These are phyloP conservation scores for Xerocomus nothofagi DNA, from an alignment of 1,284 basidiomycete genomes.

Conservation along the genomic window DNA sequence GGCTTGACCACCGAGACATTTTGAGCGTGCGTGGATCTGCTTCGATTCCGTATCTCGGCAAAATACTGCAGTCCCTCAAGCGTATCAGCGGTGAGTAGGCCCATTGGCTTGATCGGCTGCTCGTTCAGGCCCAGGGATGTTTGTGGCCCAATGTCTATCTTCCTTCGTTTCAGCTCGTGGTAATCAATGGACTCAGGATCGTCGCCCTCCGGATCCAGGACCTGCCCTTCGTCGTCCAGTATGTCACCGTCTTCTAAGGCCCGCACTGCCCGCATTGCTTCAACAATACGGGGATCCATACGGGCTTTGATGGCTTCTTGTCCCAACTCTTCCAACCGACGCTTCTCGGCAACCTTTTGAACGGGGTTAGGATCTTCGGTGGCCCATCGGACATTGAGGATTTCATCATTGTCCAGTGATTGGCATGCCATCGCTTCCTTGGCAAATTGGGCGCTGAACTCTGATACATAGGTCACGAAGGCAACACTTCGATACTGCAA, in stretches of 20 bases:
- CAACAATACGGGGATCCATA: conserved; percentile 82
- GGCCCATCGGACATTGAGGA: conserved; percentile 97
- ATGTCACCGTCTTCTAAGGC: conserved; percentile 82
- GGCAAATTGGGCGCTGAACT: conserved; percentile 91
- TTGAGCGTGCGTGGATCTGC: conserved; percentile 32
- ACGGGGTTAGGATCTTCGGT: conserved; percentile 95
- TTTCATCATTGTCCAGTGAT: conserved; percentile 96
- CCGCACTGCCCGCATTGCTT: conserved; percentile 79
- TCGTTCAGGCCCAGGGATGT: conserved; percentile 8
- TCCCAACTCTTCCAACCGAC: conserved; percentile 77
- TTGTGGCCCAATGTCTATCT: conserved; percentile 26
- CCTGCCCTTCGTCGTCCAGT: conserved; percentile 48
- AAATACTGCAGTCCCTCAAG: conserved; percentile 87
- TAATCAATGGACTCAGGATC: conserved; percentile 39
- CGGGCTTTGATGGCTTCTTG: conserved; percentile 81
- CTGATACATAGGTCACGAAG: conserved; percentile 93
- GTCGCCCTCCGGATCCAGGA: conserved; percentile 30
- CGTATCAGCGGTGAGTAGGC: conserved; percentile 76
- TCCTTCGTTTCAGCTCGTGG: conserved; percentile 42
- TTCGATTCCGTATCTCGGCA: conserved; percentile 70
- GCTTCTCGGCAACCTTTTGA: conserved; percentile 82
- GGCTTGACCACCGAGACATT: conserved; percentile 27
- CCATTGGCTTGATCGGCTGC: conserved; percentile 38
- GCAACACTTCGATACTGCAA: conserved; percentile 94
- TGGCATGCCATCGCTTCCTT: conserved; percentile 99